phyloP scores from a whole-genome alignment of 129 eudicot species.

The Helianthus tuberosus region DNA sequence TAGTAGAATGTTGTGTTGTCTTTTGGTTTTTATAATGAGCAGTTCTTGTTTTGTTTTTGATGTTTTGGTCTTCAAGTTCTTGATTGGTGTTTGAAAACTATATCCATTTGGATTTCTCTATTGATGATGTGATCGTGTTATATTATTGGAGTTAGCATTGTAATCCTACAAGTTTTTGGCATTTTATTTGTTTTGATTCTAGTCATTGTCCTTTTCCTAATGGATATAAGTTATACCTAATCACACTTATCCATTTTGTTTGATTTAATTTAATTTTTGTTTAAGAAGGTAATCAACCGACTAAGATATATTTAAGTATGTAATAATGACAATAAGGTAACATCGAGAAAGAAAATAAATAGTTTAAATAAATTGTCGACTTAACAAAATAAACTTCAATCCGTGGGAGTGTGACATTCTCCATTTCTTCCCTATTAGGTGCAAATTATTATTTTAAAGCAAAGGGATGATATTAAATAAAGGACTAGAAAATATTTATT shows the following conservation, averaged over 20 bases:
- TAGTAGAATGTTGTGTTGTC: conserved; percentile 2
- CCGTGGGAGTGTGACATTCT: too few species aligned
- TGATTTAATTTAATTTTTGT: not conserved
- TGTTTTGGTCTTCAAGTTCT: not conserved
- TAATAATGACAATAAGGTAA: not conserved
- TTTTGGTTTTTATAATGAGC: not conserved
- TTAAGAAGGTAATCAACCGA: not conserved
- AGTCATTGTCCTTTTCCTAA: conserved; percentile 14
- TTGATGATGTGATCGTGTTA: conserved; percentile 17
- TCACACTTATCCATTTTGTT: conserved; percentile 12
- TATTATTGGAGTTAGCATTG: conserved; percentile 4
- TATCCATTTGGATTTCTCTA: not conserved
- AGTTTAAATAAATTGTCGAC: not conserved
- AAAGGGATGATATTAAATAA: too few species aligned
- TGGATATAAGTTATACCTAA: conserved; percentile 19
- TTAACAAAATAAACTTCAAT: too few species aligned
- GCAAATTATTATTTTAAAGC: too few species aligned
- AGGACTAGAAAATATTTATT: too few species aligned
- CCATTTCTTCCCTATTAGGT: too few species aligned
- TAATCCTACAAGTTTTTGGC: conserved; percentile 11
- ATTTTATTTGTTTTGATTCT: conserved; percentile 14
- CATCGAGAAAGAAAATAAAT: not conserved
- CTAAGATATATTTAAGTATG: not conserved
- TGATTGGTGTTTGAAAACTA: not conserved
- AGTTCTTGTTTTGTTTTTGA: conserved; percentile 7